Evolutionary conservation across 1,139 yeast species (phyloP).

Genomic region (Sugiyamaella sp.): DNA sequence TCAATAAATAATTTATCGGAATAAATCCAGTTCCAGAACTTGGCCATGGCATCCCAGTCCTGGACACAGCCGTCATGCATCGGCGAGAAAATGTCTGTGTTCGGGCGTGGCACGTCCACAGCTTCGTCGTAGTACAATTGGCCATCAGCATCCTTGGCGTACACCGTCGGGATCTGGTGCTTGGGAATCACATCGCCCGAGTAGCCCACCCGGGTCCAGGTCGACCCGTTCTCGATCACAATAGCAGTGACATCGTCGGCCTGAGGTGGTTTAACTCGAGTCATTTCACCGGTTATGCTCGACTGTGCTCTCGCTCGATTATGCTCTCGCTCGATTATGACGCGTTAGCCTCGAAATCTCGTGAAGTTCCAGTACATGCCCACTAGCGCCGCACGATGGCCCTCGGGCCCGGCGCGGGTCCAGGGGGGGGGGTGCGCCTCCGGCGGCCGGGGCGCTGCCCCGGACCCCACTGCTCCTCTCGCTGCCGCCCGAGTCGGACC

Average conservation of each 20-base stretch:
- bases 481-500: not conserved
- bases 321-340: not conserved
- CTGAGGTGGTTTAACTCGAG: slow-evolving; percentile 24
- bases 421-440: not conserved
- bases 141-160: slow-evolving; percentile 38
- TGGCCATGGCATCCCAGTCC: slow-evolving; percentile 51
- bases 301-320: not conserved
- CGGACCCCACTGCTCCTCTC: slow-evolving; percentile 1
- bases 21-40: slow-evolving; percentile 44
- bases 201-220: slow-evolving; percentile 80
- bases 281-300: not conserved
- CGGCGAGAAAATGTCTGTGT: slow-evolving; percentile 45
- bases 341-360: not conserved
- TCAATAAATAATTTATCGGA: slow-evolving; percentile 53
- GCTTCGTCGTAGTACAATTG: slow-evolving; percentile 41
- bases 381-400: not conserved
- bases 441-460: slow-evolving; percentile 1
- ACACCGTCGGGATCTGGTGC: slow-evolving; percentile 66
- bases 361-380: not conserved
- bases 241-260: slow-evolving; percentile 66
- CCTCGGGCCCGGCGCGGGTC: not conserved
- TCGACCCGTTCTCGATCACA: slow-evolving; percentile 92
- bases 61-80: slow-evolving; percentile 47
- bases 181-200: slow-evolving; percentile 93
- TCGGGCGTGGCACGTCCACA: slow-evolving; percentile 40